These are phyloP conservation scores for Triticum urartu DNA, from an alignment of 176 grass and related monocot species.

Conservation along the genomic window DNA sequence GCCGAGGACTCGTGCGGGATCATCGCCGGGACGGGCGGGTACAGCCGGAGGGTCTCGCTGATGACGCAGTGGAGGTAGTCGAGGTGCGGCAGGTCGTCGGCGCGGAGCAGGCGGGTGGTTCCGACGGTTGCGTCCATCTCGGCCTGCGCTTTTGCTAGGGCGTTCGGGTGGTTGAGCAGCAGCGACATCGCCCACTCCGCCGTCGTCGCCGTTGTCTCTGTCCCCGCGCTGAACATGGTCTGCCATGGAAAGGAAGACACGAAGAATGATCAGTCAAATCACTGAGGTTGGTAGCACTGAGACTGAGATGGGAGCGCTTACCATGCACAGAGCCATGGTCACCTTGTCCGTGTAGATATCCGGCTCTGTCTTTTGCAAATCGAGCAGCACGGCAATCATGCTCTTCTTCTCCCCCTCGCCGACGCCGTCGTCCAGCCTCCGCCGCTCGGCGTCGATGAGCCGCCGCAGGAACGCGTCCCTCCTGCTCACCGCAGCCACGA, in stretches of 20 bases:
- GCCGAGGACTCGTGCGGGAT: conserved; percentile 30
- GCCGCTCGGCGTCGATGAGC: conserved; percentile 38
- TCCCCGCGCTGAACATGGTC: conserved; percentile 23
- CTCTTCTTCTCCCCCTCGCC: conserved; percentile 18
- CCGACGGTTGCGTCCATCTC: conserved; percentile 36
- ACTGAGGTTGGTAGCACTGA: too few species aligned
- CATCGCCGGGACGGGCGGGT: neutral
- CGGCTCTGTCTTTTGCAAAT: conserved; percentile 37
- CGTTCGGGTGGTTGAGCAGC: conserved; percentile 41
- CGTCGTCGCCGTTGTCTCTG: conserved; percentile 29
- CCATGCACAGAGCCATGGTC: conserved; percentile 36
- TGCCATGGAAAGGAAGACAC: neutral
- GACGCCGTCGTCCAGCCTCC: neutral
- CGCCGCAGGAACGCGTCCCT: conserved; percentile 30
- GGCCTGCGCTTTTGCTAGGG: neutral
- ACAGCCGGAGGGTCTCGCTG: conserved; percentile 47
- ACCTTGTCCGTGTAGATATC: conserved; percentile 42
- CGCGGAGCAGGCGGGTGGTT: neutral
- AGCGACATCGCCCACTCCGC: conserved; percentile 54
- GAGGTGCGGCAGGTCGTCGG: conserved; percentile 28
- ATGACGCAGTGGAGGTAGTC: conserved; percentile 43
- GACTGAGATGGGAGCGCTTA: neutral
- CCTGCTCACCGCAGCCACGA: too few species aligned
- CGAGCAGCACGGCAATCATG: conserved; percentile 42
- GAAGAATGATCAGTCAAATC: too few species aligned